phyloP scores from a whole-genome alignment of 768 basidiomycete species.

The Saitozyma podzolica region DNA sequence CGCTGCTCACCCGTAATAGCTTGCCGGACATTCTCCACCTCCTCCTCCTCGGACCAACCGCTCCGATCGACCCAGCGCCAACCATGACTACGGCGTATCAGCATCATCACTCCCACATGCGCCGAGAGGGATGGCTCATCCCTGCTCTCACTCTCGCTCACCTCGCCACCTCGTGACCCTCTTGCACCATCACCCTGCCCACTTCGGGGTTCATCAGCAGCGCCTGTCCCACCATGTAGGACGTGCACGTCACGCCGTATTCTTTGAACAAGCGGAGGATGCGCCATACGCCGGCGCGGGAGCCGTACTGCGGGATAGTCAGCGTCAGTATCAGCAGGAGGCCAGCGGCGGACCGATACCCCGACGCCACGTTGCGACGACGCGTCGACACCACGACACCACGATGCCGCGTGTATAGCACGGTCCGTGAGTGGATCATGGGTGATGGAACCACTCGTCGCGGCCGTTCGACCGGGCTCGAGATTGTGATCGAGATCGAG shows the following conservation, averaged over 20 bases:
- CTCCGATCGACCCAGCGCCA: slow-evolving; percentile 41
- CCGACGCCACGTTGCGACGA: too few species aligned
- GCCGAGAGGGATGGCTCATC: too few species aligned
- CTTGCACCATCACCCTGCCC: slow-evolving; percentile 15
- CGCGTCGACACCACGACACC: neutral
- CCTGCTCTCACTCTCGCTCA: slow-evolving; percentile 1
- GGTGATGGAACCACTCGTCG: too few species aligned
- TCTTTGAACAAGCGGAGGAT: slow-evolving; percentile 37
- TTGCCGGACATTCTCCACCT: slow-evolving; percentile 29
- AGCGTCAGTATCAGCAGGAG: too few species aligned
- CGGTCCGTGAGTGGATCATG: too few species aligned
- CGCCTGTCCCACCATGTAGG: slow-evolving; percentile 32
- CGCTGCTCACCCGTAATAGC: slow-evolving; percentile 31
- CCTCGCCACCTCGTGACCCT: slow-evolving; percentile 40
- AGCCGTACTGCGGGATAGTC: slow-evolving; percentile 38
- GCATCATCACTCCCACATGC: neutral
- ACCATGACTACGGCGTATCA: slow-evolving; percentile 28
- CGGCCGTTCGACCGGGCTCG: too few species aligned
- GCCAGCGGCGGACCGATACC: neutral
- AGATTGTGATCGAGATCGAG: neutral
- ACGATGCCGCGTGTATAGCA: neutral
- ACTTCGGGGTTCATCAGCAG: slow-evolving; percentile 31
- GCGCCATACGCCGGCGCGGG: slow-evolving; percentile 43
- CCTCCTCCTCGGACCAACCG: slow-evolving; percentile 28
- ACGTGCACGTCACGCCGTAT: slow-evolving; percentile 25